phyloP scores from a whole-genome alignment of 1,139 yeast species.

The Kluyveromyces marxianus region DNA sequence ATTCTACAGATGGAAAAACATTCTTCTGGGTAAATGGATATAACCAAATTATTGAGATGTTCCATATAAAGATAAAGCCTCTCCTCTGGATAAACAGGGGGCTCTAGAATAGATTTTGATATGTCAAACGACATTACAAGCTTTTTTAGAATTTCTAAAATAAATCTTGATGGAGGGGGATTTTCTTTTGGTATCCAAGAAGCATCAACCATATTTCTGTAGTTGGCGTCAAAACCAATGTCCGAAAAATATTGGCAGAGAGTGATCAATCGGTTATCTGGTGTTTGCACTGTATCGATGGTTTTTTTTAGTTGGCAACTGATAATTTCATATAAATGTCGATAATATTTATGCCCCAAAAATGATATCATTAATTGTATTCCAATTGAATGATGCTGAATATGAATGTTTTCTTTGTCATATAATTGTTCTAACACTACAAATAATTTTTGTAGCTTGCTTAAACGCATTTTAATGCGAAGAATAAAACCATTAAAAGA shows the following conservation, averaged over 20 bases:
- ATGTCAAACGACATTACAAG: background rate
- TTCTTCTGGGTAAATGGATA: conserved; percentile 1
- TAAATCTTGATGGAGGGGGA: background rate
- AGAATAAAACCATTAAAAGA: too few species aligned
- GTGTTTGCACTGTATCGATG: background rate
- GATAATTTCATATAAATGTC: background rate
- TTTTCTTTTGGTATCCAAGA: background rate
- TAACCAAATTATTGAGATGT: background rate
- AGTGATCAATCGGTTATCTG: background rate
- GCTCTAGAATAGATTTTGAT: background rate
- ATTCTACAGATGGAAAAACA: background rate
- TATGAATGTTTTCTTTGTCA: too few species aligned
- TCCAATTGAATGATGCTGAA: too few species aligned
- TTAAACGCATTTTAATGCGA: too few species aligned
- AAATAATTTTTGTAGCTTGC: too few species aligned
- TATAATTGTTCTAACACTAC: too few species aligned
- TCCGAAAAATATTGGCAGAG: background rate
- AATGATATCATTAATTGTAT: too few species aligned
- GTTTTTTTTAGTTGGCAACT: background rate
- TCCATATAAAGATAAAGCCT: background rate
- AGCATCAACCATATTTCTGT: background rate
- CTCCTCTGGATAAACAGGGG: background rate
- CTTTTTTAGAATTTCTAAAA: background rate
- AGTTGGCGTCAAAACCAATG: background rate
- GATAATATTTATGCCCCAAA: too few species aligned